Base-by-base conservation (phyloP, 768 basidiomycete species). In the Tricholoma bakamatsutake region DNA sequence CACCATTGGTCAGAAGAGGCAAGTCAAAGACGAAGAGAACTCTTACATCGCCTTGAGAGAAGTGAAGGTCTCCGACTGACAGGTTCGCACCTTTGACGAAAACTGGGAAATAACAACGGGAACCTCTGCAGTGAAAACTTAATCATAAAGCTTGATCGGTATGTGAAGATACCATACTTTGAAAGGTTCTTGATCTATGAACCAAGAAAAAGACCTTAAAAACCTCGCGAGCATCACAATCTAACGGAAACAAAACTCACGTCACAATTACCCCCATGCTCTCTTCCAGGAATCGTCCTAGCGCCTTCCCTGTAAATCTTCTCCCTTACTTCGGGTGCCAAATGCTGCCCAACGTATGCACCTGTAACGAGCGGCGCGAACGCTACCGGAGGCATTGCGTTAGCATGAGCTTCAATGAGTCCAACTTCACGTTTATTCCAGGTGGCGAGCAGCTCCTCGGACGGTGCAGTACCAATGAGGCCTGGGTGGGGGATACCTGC, bases 191-290 rank as follows among this genome's bases (percentile, higher is more conserved):
- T 89, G 67, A 89, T 88, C 85, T 88, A 66, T 17, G 52, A 34
- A 47, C 12, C 42, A 15, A 47, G 18, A 13, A 27, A 47, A 40
- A 17, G 21, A 24, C 21, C 21, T 57, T 18, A 43, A 39, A 48
- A 24, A 11, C 8, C 21, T 33, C 45, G n/a, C 17, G 52, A 3
- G 17, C 34, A 35, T 34, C 17, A 56, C 31, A 52, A 17, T 43
- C 0, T 5, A 30, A 39, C 39, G 24, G 46, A 74, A 7, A 40
- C 40, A 7, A 42, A 46, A 46, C 76, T 55, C 62, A 80, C 86
- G 69, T 88, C 85, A 62, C 85, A 87, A 57, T 88, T 87, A 28
- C 88, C 88, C 15, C 88, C 88, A 66, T 90, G 87, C 65, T 91
- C 88, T n/a, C 88, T 67, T 12, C 84, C 86, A 6, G 88, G 88